Evolutionary conservation across 1,139 yeast species (phyloP), one percentile per base, ranked within the genome.

Genomic region (Spathaspora jeffriesii): DNA sequence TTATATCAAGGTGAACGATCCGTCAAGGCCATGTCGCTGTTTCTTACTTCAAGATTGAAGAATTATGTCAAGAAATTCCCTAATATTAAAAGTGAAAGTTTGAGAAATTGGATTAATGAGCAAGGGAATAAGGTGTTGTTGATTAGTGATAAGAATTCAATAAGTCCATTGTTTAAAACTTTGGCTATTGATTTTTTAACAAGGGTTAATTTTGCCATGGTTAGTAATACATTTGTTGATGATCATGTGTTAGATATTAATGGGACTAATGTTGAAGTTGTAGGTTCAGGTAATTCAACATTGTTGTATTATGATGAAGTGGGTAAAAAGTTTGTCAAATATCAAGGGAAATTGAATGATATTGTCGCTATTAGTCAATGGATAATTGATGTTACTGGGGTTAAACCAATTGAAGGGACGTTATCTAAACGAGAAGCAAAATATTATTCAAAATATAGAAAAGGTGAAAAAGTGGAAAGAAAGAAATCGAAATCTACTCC

Each of bases 101-200:
- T 50, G 52, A 59, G 34, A 59, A 62, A 52, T 37, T 82, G 63
- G 73, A 59, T 50, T 49, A 60, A 42, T 57, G 61, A 50, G 7
- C n/a, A 30, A 9, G 48, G 49, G 9, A 57, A 61, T 28, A 68
- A 72, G 46, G 70, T 76, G 14, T 63, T 79, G 42, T 68, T 80
- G 8, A 59, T 86, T 2, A 64, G 88, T 2, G 70, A 73, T 43
- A 71, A 73, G 44, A 70, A 65, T 15, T 66, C 67, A 41, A 68
- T 84, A 5, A 79, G 92, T 14, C 82, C 93, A 0, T 63, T 86
- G 50, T 77, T 79, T 61, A 89, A 88, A 63, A 73, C 89, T 1
- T 68, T 92, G 54, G 93, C 96, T 4, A 76, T 88, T 46, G 97
- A 92, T 59, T 88, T 83, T 64, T 64, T 86, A 32, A 63, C 56